Base-by-base conservation (phyloP, 495 filamentous ascomycete species). In the Neurospora sp. region DNA sequence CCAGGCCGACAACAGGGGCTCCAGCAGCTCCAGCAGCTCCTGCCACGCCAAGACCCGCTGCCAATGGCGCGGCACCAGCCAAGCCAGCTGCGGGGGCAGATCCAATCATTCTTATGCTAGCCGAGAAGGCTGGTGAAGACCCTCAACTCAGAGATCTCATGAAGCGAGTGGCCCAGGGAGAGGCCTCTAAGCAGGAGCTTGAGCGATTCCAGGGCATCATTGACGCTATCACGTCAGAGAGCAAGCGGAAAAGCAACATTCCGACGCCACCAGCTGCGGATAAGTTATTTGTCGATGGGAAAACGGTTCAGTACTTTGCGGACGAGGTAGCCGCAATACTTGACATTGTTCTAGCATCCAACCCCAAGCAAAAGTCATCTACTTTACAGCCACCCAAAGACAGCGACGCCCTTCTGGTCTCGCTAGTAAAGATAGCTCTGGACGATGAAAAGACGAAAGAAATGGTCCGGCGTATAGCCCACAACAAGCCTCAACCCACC, bases 31-130 rank as follows among this genome's bases (percentile, higher is more conserved):
- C 81, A 16, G 75, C 76, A 5, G 71, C 77, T 8, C 54, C 54
- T 18, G 70, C 77, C 40, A 66, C 54, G 54, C 54, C 54, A 66
- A 70, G 77, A 20, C 71, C 74, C 23, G 35, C 75, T 40, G 71
- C 73, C 20, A 71, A 75, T 70, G 69, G 73, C 31, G 40, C 72
- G 1, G 48, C 80, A 12, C 72, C 82, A 70, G 76, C 72, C n/a
- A 75, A 74, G 39, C 69, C 78, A 38, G 74, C 82, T 35, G 76
- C 80, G 8, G 89, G 89, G 48, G 89, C 92, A 4, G 96, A 99
- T 80, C 96, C 96, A 4, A 96, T 99, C 54, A 99, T 99, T 72
- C 92, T 97, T 72, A 93, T 94, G 80, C 83, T 99, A 54, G 96
- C 96, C 3, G 93, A 93, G 74, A 88, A 89, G 76, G 96, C 96